Evolutionary conservation across 306 rosid species (phyloP).

Genomic region (Glycine tomentella): DNA sequence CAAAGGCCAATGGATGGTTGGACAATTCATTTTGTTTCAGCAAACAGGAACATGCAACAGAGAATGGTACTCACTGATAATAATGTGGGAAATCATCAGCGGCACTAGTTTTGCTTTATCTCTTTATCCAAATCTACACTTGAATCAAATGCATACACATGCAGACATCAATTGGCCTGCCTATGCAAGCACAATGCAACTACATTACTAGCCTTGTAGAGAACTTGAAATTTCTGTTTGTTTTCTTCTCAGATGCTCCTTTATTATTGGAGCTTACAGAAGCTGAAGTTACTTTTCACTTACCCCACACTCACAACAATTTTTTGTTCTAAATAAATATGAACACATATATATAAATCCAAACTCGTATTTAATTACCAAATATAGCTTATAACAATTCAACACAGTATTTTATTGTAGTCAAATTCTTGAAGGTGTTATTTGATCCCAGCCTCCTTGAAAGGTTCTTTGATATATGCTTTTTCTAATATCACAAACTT

Average conservation of each 20-base stretch:
- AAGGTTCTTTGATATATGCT: neutral
- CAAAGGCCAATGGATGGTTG: conserved; percentile 71
- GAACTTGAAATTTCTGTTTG: conserved; percentile 18
- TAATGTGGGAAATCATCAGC: conserved; percentile 31
- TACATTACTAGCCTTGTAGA: conserved; percentile 1
- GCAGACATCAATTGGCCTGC: conserved; percentile 21
- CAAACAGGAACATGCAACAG: conserved; percentile 48
- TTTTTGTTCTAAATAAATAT: conserved; percentile 12
- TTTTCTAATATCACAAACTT: conserved; percentile 1
- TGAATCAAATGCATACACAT: conserved; percentile 23
- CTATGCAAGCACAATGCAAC: conserved; percentile 21
- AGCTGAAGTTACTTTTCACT: neutral
- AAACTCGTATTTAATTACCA: neutral
- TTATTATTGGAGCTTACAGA: conserved; percentile 5
- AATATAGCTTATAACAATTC: neutral
- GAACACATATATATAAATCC: neutral
- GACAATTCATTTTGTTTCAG: conserved; percentile 57
- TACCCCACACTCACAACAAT: neutral
- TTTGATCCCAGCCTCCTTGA: conserved; percentile 1
- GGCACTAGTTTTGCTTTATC: conserved; percentile 23
- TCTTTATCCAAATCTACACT: conserved; percentile 11
- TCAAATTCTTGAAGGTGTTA: conserved; percentile 15
- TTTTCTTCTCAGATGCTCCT: neutral
- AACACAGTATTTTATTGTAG: neutral
- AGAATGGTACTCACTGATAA: conserved; percentile 52